Conservation (phyloP, 2,329 filamentous ascomycete species). For the Diaporthe ampelina region DNA sequence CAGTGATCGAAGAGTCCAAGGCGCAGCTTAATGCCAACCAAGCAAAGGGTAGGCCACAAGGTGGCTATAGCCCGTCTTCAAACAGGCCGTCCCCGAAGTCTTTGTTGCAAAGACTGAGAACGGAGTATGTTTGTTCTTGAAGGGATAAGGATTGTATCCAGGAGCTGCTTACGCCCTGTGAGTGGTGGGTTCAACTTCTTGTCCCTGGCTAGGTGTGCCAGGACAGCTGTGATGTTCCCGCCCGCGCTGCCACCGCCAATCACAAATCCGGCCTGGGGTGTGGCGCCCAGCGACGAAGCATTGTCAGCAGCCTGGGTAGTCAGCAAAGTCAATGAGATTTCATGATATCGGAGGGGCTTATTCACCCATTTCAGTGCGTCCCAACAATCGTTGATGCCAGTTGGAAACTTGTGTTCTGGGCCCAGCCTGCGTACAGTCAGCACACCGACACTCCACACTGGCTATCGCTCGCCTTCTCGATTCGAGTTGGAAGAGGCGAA, state of each 20-base stretch:
- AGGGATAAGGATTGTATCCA: no score
- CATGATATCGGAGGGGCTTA: background rate
- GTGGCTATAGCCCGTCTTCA: no score
- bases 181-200: slow-evolving; percentile 57
- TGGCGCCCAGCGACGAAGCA: slow-evolving; percentile 54
- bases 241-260: slow-evolving; percentile 63
- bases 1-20: no score
- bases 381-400: slow-evolving; percentile 58
- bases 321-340: background rate
- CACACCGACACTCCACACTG: background rate
- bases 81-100: no score
- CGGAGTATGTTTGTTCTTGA: no score
- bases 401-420: slow-evolving; percentile 61
- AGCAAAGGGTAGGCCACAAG: no score
- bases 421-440: slow-evolving; percentile 50
- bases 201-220: slow-evolving; percentile 57
- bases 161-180: slow-evolving; percentile 52
- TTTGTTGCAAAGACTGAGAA: no score
- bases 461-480: background rate
- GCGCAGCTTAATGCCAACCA: no score
- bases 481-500: no score
- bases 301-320: slow-evolving; percentile 51
- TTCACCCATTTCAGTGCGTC: slow-evolving; percentile 60
- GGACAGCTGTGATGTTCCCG: slow-evolving; percentile 55
- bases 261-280: slow-evolving; percentile 61